These are phyloP conservation scores for Pseudogymnoascus sp. DNA, from an alignment of 2,329 filamentous ascomycete species.

Conservation along the genomic window DNA sequence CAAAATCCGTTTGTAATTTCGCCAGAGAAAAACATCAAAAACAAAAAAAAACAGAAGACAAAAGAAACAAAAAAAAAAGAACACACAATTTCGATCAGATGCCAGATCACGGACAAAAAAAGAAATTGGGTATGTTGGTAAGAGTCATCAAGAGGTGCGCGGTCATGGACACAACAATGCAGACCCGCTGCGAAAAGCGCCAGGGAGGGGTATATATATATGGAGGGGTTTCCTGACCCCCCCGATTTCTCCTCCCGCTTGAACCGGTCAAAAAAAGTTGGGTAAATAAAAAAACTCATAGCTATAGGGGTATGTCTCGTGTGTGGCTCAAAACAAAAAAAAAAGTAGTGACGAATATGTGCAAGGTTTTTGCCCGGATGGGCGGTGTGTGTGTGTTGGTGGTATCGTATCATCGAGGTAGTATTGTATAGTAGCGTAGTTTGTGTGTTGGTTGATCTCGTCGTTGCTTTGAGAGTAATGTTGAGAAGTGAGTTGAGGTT, in stretches of 20 bases:
- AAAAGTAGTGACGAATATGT: not conserved
- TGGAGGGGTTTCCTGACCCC: not conserved
- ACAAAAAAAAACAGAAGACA: not conserved
- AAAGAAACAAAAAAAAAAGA: not conserved
- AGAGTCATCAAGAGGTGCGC: not conserved
- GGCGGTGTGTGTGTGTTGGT: not conserved
- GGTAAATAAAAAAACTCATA: constrained; percentile 2
- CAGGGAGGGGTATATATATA: not conserved
- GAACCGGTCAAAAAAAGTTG: not conserved
- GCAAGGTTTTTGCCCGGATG: not conserved
- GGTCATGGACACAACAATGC: not conserved
- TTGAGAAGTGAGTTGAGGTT: not conserved
- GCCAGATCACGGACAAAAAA: not conserved
- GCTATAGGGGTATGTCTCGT: not conserved
- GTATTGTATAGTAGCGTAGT: not conserved
- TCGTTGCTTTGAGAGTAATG: not conserved
- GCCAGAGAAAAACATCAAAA: not conserved
- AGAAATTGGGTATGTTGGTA: not conserved
- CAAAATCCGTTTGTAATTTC: not conserved
- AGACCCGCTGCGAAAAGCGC: not conserved
- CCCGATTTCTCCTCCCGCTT: not conserved
- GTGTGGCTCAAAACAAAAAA: not conserved
- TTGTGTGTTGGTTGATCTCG: not conserved
- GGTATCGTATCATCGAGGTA: not conserved
- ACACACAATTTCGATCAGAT: not conserved